phyloP scores from a whole-genome alignment of 192 early-diverging fungal genomes.

The Coemansia sp. region DNA sequence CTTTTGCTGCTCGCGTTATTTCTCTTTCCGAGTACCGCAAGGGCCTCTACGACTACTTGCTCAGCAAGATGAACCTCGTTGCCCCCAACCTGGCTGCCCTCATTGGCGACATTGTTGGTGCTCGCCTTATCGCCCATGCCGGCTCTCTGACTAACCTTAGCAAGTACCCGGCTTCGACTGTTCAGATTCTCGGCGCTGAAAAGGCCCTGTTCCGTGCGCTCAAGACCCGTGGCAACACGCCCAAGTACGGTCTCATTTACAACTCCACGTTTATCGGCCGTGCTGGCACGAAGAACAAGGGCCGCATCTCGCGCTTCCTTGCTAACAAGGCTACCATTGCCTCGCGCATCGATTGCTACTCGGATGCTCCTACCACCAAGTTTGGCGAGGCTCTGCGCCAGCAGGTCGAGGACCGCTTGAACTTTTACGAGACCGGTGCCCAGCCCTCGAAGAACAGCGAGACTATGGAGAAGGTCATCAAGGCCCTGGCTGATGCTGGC shows the following conservation, averaged over 20 bases:
- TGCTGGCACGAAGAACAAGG: constrained; percentile 96
- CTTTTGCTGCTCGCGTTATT: constrained; percentile 90
- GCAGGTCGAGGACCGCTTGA: constrained; percentile 95
- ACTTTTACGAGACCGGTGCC: constrained; percentile 90
- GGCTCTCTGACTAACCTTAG: constrained; percentile 95
- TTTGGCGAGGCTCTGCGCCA: constrained; percentile 90
- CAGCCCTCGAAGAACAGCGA: constrained; percentile 88
- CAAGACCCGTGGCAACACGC: constrained; percentile 95
- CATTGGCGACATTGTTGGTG: constrained; percentile 94
- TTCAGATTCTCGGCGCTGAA: constrained; percentile 97
- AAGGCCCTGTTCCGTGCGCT: constrained; percentile 98
- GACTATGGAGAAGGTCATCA: constrained; percentile 85
- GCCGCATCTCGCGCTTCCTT: constrained; percentile 92
- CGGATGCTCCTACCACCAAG: constrained; percentile 79
- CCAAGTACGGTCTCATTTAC: constrained; percentile 98
- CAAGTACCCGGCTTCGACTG: constrained; percentile 96
- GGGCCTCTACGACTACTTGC: constrained; percentile 85
- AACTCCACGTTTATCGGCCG: constrained; percentile 95
- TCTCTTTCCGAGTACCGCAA: constrained; percentile 92
- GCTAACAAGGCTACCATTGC: constrained; percentile 99
- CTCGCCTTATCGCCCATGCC: constrained; percentile 95
- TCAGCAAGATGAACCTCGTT: constrained; percentile 92
- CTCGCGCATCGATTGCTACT: constrained; percentile 95
- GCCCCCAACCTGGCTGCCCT: constrained; percentile 95
- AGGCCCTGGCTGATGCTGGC: constrained; percentile 62